These are phyloP conservation scores for Chaetomium cochliodes DNA, from an alignment of 495 filamentous ascomycete genomes.

Conservation along the genomic window DNA sequence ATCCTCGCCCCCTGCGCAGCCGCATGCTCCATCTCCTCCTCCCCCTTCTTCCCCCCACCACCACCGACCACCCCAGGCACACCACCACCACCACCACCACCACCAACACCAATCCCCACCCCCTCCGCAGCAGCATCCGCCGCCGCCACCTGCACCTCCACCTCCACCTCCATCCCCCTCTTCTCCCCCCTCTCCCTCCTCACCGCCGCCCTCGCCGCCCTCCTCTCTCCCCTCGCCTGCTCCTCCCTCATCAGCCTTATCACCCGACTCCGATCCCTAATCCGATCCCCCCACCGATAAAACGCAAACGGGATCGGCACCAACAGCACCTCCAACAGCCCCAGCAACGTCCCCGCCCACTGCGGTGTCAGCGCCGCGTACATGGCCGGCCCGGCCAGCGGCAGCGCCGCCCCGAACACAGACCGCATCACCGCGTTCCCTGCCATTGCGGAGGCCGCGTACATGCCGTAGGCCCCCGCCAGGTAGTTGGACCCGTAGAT, in stretches of 20 bases:
- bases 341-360: slow-evolving; percentile 77
- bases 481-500: slow-evolving; percentile 80
- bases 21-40: slow-evolving; percentile 9
- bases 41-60: not conserved
- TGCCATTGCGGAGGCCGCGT: slow-evolving; percentile 72
- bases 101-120: too few relatives aligned
- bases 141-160: slow-evolving; percentile 50
- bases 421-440: slow-evolving; percentile 73
- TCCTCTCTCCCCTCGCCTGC: slow-evolving; percentile 58
- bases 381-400: slow-evolving; percentile 71
- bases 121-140: slow-evolving; percentile 49
- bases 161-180: slow-evolving; percentile 63
- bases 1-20: slow-evolving; percentile 10
- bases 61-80: too few relatives aligned
- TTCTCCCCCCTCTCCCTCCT: slow-evolving; percentile 43
- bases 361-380: slow-evolving; percentile 64
- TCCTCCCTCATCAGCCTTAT: slow-evolving; percentile 72
- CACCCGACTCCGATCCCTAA: slow-evolving; percentile 62
- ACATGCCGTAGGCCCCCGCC: slow-evolving; percentile 73
- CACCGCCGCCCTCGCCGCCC: slow-evolving; percentile 34
- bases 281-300: slow-evolving; percentile 69
- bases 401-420: slow-evolving; percentile 65
- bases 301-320: slow-evolving; percentile 81
- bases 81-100: too few relatives aligned
- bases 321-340: slow-evolving; percentile 63